Evolutionary conservation across 2,329 filamentous ascomycete genomes (phyloP), one percentile per base, ranked within the genome.

Genomic region (Magnaporthiopsis incrustans): DNA sequence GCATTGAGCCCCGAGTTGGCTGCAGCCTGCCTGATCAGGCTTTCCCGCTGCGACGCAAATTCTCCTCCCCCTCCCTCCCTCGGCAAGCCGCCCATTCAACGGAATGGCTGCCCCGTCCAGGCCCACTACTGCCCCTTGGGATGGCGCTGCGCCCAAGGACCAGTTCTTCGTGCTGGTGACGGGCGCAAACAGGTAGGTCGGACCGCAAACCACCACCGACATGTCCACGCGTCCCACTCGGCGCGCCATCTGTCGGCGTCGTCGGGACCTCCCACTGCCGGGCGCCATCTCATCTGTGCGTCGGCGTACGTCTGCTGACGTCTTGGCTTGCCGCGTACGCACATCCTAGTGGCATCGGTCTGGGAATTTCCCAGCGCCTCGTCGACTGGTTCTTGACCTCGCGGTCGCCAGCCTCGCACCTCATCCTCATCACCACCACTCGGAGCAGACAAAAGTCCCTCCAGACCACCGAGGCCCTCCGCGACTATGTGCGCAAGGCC

Each of bases 301-400:
- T 53, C 44, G 18, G 44, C 44, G 44, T 53, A 22, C n/a, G 44
- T 53, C 22, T 53, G n/a, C 44, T 50, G 44, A 50, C 44, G 44
- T n/a, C 5, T 25, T n/a, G 44, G 22, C 18, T n/a, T 53, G 14
- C 15, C 38, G 38, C 38, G 15, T 61, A 10, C 32, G 11, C 35
- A 12, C 60, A 25, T 27, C 53, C 6, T 75, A 97, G 94, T 73
- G 94, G 94, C 66, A 86, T 97, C 59, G 94, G 94, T 59, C 89
- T 94, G 70, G 88, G 89, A 64, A 92, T 91, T 69, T 90, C 90
- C 73, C 86, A 90, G 72, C 90, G 92, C 66, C 82, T 97, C 64
- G 94, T 96, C 70, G 91, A 97, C 78, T 91, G 96, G 71, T 97
- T 97, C 79, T 85, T 96, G 66, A 78, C 81, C 65, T 85, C 85